phyloP scores from a whole-genome alignment of 108 stramenopile species.

The Pseudonitzschia multiseries region DNA sequence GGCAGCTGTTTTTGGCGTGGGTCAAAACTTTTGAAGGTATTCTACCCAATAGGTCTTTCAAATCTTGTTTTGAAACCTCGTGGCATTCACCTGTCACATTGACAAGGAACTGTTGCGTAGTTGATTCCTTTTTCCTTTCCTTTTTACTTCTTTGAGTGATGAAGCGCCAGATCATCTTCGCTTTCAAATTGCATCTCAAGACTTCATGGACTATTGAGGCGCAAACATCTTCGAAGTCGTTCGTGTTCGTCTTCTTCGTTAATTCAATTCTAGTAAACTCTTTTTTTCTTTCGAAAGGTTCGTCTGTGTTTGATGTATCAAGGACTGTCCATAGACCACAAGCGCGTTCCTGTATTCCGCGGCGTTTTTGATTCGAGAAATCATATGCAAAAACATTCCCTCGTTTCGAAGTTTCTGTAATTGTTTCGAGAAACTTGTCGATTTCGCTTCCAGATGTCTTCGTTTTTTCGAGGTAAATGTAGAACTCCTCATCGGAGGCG shows the following conservation, averaged over 20 bases:
- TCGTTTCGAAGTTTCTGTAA: neutral
- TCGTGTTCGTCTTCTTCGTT: neutral
- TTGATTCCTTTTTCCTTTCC: conserved; percentile 16
- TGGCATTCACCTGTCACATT: conserved; percentile 19
- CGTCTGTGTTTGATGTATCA: neutral
- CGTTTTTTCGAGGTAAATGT: conserved; percentile 12
- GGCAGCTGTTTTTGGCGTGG: conserved; percentile 4
- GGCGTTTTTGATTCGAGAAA: conserved; percentile 20
- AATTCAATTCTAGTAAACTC: conserved; percentile 11
- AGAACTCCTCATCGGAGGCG: conserved; percentile 7
- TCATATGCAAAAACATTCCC: neutral
- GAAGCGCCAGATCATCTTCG: conserved; percentile 10
- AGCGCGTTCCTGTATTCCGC: conserved; percentile 27
- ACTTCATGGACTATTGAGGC: neutral
- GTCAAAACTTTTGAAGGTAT: conserved; percentile 1
- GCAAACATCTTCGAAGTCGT: conserved; percentile 1
- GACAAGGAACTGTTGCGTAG: conserved; percentile 10
- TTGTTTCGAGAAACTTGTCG: neutral
- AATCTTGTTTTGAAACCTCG: conserved; percentile 44
- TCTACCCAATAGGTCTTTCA: conserved; percentile 52
- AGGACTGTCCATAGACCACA: conserved; percentile 26
- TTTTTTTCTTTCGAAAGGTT: conserved; percentile 8
- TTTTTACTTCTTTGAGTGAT: conserved; percentile 15
- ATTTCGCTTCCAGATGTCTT: neutral
- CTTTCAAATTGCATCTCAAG: neutral